Evolutionary conservation across 2,329 filamentous ascomycete species (phyloP), one percentile per base, ranked within the genome.

Genomic region (Trichoderma endophyticum): DNA sequence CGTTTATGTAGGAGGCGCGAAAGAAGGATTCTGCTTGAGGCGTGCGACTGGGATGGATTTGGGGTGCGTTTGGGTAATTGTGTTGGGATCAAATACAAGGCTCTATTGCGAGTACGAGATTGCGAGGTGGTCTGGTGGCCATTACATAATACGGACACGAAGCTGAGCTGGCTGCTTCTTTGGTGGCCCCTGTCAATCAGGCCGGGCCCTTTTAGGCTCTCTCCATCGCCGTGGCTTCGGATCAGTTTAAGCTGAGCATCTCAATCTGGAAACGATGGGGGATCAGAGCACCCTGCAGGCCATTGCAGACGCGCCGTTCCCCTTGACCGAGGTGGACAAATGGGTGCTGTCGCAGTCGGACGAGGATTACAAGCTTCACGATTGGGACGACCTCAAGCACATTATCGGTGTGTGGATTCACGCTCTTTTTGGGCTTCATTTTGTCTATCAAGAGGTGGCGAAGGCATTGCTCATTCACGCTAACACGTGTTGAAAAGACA

Each of bases 321-420:
- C 87, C n/a, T 79, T 91, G 73, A 90, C 88, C 0, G 87, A 87
- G 3, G 81, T 84, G 54, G 89, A 91, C 78, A 86, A 81, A 78
- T 87, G 84, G 85, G 83, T 90, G 43, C 81, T 91, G 18, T 87
- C 88, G 34, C 84, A 87, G 74, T 89, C 88, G 1, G 94, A 98
- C 78, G 87, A 90, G 24, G 86, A 92, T 63, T 97, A 92, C 80
- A 83, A 85, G 73, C 86, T 86, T 59, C 90, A 95, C 80, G 86
- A 88, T 62, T 98, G 95, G 95, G 85, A 89, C 14, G 86, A 92
- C 71, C 86, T 96, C 73, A 89, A 87, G 78, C 83, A 87, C 11
- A 88, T 96, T 71, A 90, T 94, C 75, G 82, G 89, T 90, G 80
- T 77, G 86, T 67, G 64, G 6, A 51, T 68, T 73, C 61, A 60